phyloP scores from a whole-genome alignment of 306 rosid species.

The Quercus variabilis region DNA sequence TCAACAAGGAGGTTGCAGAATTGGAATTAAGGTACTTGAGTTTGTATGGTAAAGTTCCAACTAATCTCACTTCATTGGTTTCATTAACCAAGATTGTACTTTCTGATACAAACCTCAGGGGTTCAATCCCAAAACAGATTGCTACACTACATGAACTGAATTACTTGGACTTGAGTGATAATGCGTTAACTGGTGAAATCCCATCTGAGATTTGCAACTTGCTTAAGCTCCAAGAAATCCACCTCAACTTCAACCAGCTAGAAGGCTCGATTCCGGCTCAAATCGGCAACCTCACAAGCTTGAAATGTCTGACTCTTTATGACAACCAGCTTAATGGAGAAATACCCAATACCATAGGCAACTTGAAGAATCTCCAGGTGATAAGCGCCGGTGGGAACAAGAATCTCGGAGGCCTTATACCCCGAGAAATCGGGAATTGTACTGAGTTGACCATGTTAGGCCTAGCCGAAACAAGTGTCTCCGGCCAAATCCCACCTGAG shows the following conservation, averaged over 20 bases:
- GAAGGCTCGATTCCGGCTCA: slow-evolving; percentile 59
- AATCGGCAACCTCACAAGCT: slow-evolving; percentile 62
- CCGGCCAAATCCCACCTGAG: too few relatives aligned
- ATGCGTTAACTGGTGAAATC: slow-evolving; percentile 67
- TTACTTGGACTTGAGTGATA: slow-evolving; percentile 66
- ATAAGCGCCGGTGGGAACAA: slow-evolving; percentile 85
- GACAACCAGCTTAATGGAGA: slow-evolving; percentile 69
- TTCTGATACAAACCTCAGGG: slow-evolving; percentile 68
- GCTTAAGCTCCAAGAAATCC: slow-evolving; percentile 54
- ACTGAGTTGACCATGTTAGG: slow-evolving; percentile 62
- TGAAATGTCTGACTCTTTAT: slow-evolving; percentile 41
- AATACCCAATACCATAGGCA: slow-evolving; percentile 62
- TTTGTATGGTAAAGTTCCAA: slow-evolving; percentile 63
- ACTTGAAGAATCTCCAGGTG: slow-evolving; percentile 46
- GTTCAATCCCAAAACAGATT: slow-evolving; percentile 68
- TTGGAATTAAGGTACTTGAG: slow-evolving; percentile 55
- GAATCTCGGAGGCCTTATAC: slow-evolving; percentile 62
- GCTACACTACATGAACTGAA: slow-evolving; percentile 32
- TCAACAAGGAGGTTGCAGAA: slow-evolving; percentile 40
- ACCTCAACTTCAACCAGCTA: slow-evolving; percentile 55
- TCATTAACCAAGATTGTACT: slow-evolving; percentile 52
- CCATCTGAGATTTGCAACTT: slow-evolving; percentile 52
- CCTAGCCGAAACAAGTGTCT: slow-evolving; percentile 69
- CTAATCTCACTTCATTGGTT: slow-evolving; percentile 53
- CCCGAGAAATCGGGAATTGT: slow-evolving; percentile 73